A percentile compares a stretch with the other conserved stretches of the same genome.
These are phyloP conservation scores for Gossypium herbaceum DNA, from an alignment of 345 rosid species.

Conservation along the genomic window DNA sequence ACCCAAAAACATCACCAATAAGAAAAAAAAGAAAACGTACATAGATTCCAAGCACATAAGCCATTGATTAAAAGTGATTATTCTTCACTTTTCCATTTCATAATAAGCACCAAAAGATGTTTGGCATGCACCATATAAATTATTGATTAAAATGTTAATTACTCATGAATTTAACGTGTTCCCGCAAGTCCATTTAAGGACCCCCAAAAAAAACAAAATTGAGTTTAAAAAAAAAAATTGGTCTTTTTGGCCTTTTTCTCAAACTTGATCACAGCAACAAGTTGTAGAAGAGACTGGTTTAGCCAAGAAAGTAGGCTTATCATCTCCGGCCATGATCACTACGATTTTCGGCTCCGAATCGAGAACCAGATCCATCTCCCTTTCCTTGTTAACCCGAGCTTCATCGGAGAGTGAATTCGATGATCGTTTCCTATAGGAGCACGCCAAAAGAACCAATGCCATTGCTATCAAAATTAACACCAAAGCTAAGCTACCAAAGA, in stretches of 20 bases:
- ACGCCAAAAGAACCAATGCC: constrained; percentile 33
- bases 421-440: constrained; percentile 28
- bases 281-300: constrained; percentile 24
- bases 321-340: constrained; percentile 57
- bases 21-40: background rate
- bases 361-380: background rate
- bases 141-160: background rate
- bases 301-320: constrained; percentile 50
- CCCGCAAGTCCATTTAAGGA: background rate
- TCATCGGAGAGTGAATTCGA: constrained; percentile 14
- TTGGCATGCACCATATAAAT: background rate
- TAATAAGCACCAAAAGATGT: background rate
- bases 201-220: background rate
- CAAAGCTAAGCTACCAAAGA: constrained; percentile 38
- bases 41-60: background rate
- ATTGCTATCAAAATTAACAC: constrained; percentile 30
- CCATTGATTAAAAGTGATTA: background rate
- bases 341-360: constrained; percentile 38
- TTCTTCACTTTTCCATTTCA: background rate
- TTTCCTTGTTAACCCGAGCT: background rate
- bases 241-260: background rate
- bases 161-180: background rate
- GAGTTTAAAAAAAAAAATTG: background rate
- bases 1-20: background rate
- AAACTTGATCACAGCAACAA: constrained; percentile 26